Evolutionary conservation across 805 yeast genomes (phyloP).

Genomic region (Priceomyces fermenticarens): DNA sequence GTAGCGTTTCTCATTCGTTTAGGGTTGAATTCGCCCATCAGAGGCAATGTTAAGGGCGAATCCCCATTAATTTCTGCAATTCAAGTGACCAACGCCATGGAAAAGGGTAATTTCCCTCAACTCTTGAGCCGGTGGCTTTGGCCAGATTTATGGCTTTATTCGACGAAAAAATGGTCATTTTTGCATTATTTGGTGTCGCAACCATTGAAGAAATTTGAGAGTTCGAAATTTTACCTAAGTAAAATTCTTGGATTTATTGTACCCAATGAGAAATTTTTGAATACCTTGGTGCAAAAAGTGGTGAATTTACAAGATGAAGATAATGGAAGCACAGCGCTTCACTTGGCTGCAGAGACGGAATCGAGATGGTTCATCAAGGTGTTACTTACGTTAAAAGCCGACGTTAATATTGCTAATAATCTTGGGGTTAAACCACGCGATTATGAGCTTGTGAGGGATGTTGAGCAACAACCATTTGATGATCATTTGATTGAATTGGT

Average conservation of each 20-base stretch:
- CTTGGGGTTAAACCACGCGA: conserved; percentile 86
- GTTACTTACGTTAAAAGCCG: conserved; percentile 34
- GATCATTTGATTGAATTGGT: conserved; percentile 34
- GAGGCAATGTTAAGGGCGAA: conserved; percentile 39
- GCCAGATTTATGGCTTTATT: conserved; percentile 48
- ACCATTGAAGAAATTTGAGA: conserved; percentile 27
- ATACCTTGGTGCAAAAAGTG: conserved; percentile 18
- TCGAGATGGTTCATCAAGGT: conserved; percentile 36
- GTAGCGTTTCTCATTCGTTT: conserved; percentile 33
- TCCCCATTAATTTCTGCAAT: conserved; percentile 65
- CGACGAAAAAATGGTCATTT: conserved; percentile 72
- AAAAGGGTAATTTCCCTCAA: conserved; percentile 68
- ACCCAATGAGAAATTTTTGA: conserved; percentile 15
- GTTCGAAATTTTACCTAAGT: conserved; percentile 31
- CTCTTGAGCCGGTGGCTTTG: conserved; percentile 64
- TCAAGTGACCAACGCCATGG: conserved; percentile 79
- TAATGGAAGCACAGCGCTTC: conserved; percentile 37
- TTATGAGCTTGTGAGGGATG: conserved; percentile 65
- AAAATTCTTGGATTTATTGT: conserved; percentile 34
- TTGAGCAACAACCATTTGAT: conserved; percentile 13
- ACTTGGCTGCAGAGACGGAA: conserved; percentile 39
- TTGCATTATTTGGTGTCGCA: conserved; percentile 78
- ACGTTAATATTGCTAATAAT: conserved; percentile 71
- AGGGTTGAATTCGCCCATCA: conserved; percentile 34
- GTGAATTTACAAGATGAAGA: conserved; percentile 35